Evolutionary conservation across 2,329 filamentous ascomycete species (phyloP).

Genomic region (Mollisia scopiformis): DNA sequence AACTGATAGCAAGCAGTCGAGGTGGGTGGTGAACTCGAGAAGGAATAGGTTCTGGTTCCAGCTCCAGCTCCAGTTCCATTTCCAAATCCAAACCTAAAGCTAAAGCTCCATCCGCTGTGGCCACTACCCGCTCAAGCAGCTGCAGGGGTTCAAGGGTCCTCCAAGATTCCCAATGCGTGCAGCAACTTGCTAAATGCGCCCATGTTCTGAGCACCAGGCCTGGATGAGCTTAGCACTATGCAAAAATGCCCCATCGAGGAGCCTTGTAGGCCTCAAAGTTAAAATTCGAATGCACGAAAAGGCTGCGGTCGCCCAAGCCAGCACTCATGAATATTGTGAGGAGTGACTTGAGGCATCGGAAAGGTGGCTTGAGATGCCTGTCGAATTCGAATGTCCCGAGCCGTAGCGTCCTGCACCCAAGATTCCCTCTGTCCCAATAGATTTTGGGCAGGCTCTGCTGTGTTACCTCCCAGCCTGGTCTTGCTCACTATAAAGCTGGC

Average conservation of each 20-base stretch:
- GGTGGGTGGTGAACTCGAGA: no score
- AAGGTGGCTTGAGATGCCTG: neutral
- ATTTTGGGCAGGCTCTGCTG: neutral
- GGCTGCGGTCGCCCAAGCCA: neutral
- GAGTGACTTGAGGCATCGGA: neutral
- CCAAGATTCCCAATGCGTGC: no score
- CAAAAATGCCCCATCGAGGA: neutral
- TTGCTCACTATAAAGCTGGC: constrained; percentile 12
- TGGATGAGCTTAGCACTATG: neutral
- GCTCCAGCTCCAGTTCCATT: neutral
- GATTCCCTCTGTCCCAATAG: neutral
- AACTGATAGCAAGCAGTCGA: neutral
- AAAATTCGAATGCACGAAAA: neutral
- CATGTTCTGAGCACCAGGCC: neutral
- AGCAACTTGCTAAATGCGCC: neutral
- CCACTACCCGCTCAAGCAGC: neutral
- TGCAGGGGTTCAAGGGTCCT: neutral
- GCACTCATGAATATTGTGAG: neutral
- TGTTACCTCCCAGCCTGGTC: constrained; percentile 11
- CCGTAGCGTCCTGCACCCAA: neutral
- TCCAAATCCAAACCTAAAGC: neutral
- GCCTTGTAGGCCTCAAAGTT: neutral
- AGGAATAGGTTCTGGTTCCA: no score
- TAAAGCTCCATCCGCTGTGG: neutral
- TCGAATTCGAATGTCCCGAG: neutral